These are phyloP conservation scores for Daldinia childiae DNA, from an alignment of 495 filamentous ascomycete genomes.

Conservation along the genomic window DNA sequence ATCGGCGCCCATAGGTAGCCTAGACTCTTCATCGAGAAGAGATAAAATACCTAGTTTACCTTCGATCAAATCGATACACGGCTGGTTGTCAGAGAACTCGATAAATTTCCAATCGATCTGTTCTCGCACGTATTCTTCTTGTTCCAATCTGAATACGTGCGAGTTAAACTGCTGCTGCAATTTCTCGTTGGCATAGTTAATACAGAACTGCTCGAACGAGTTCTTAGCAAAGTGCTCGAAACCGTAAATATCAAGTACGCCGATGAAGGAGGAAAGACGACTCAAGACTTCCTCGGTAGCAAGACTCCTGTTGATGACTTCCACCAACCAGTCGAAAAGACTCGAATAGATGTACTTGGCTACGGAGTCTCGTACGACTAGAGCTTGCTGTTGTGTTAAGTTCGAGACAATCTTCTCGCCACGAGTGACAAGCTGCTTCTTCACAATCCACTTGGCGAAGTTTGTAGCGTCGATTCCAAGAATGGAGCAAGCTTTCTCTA, in stretches of 20 bases:
- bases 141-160: conserved; percentile 99
- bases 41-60: conserved; percentile 93
- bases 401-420: conserved; percentile 99
- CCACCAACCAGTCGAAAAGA: conserved; percentile 98
- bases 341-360: conserved; percentile 99
- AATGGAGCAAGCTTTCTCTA: conserved; percentile 83
- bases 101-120: conserved; percentile 99
- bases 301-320: conserved; percentile 89
- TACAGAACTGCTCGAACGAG: conserved; percentile 99
- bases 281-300: conserved; percentile 87
- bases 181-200: conserved; percentile 99
- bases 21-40: conserved; percentile 94
- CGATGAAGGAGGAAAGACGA: conserved; percentile 92
- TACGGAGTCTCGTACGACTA: conserved; percentile 95
- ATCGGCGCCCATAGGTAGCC: conserved; percentile 95
- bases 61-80: conserved; percentile 99
- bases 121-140: conserved; percentile 97
- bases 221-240: conserved; percentile 99
- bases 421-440: conserved; percentile 96
- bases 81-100: conserved; percentile 99
- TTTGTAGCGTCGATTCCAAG: conserved; percentile 86
- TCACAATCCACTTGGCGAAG: conserved; percentile 99
- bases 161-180: conserved; percentile 99
- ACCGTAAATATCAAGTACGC: conserved; percentile 99
- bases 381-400: conserved; percentile 90